A percentile compares a stretch with the other conserved stretches of the same genome.
Conservation (phyloP, 176 grass and related monocot genomes). For the Carex parvula region DNA sequence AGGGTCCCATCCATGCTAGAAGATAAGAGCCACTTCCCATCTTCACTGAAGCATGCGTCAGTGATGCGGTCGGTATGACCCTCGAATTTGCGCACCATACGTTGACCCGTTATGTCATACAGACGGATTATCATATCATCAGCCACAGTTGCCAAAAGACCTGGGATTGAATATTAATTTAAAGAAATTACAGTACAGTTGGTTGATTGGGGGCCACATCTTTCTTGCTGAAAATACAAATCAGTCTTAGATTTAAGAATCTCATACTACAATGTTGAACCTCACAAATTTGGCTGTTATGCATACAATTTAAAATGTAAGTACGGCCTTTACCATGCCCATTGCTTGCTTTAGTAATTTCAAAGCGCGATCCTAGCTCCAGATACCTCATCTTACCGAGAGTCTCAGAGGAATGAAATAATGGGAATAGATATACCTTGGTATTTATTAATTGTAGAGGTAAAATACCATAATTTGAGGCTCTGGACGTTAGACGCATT, state of each 20-base stretch:
- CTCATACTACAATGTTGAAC: background rate
- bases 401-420: background rate
- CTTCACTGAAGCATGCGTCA: constrained; percentile 89
- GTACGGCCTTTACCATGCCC: background rate
- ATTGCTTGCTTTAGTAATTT: background rate
- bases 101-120: constrained; percentile 59
- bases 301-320: constrained; percentile 20
- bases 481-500: background rate
- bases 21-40: constrained; percentile 93
- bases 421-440: background rate
- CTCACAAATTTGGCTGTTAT: background rate
- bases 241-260: background rate
- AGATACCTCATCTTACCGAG: background rate
- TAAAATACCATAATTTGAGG: background rate
- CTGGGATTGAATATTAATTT: constrained; percentile 44
- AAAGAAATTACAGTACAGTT: constrained; percentile 29
- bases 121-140: constrained; percentile 77
- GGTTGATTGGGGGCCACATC: background rate
- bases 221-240: background rate
- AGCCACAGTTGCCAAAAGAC: constrained; percentile 70
- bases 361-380: background rate
- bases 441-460: background rate
- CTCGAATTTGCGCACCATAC: constrained; percentile 87
- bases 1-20: constrained; percentile 96
- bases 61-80: constrained; percentile 84